Evolutionary conservation across 148 eudicot species (phyloP), one percentile per base, ranked within the genome.

Genomic region (Agrostemma githago): DNA sequence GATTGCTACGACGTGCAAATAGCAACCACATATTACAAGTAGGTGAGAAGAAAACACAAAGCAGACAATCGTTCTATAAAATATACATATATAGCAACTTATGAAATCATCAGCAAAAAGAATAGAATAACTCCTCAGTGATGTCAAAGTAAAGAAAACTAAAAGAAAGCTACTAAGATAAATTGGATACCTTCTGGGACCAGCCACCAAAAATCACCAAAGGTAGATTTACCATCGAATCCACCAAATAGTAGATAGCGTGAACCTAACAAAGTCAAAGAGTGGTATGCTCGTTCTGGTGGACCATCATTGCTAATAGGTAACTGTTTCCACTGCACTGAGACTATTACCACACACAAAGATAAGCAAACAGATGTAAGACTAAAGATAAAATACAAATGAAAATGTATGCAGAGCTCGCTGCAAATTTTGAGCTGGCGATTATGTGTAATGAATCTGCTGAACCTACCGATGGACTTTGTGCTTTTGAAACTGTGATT

Each of bases 161-260:
- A 44, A 39, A 14, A 19, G 10, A 34, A 68, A 12, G 58, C 48
- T 44, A 12, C 56, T 20, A 34, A 2, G 7, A 42, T 19, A 62
- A 70, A 57, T 51, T 15, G 53, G n/a, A 71, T 86, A 95, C 99
- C 99, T 92, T 95, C 99, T 48, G 97, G 91, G 81, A 95, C 99
- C 82, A 95, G 83, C 99, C 99, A 95, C 99, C 97, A 95, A 53
- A 95, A 79, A 80, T 95, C 99, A 71, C 89, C 97, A 85, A 85
- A 92, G 70, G 99, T 92, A 62, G 90, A 83, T 81, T 95, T 95
- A 68, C 99, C 97, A 85, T 95, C 96, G 86, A 95, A 95, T 60
- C 99, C 99, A 40, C 99, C 99, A 86, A 90, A 95, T 65, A 95
- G 75, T 66, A 95, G 72, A 80, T 89, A 90, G 20, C 91, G 89